phyloP scores from a whole-genome alignment of 2,329 filamentous ascomycete species.

The Paecilomyces fulvus region DNA sequence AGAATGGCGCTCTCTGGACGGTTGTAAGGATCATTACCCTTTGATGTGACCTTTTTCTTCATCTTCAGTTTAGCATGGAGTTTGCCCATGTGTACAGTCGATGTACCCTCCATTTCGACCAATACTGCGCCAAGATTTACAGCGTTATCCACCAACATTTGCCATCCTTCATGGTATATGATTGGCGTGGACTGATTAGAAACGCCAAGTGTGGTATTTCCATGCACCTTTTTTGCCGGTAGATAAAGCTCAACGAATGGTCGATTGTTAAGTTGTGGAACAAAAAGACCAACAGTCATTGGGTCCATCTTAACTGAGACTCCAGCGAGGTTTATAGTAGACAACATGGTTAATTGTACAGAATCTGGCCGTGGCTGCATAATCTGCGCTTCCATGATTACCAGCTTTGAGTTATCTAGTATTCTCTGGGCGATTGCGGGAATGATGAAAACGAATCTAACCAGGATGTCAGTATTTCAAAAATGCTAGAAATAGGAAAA shows the following conservation, averaged over 20 bases:
- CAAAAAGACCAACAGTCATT: slow-evolving; percentile 25
- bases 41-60: slow-evolving; percentile 25
- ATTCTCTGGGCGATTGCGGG: slow-evolving; percentile 34
- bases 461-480: not conserved
- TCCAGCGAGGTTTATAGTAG: slow-evolving; percentile 27
- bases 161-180: slow-evolving; percentile 18
- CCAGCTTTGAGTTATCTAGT: slow-evolving; percentile 27
- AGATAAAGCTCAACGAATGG: slow-evolving; percentile 20
- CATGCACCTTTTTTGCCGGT: slow-evolving; percentile 18
- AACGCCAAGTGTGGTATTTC: slow-evolving; percentile 25
- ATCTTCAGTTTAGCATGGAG: slow-evolving; percentile 26
- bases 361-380: slow-evolving; percentile 25
- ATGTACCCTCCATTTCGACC: slow-evolving; percentile 19
- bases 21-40: slow-evolving; percentile 15
- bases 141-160: slow-evolving; percentile 22
- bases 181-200: slow-evolving; percentile 16
- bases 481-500: not conserved
- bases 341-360: slow-evolving; percentile 24
- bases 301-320: slow-evolving; percentile 30
- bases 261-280: slow-evolving; percentile 18
- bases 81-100: slow-evolving; percentile 22
- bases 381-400: slow-evolving; percentile 27
- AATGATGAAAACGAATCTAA: slow-evolving; percentile 31
- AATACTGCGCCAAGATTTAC: slow-evolving; percentile 19
- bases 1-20: not conserved